Conservation (phyloP, 495 filamentous ascomycete species). For the Aspergillus hancockii region DNA sequence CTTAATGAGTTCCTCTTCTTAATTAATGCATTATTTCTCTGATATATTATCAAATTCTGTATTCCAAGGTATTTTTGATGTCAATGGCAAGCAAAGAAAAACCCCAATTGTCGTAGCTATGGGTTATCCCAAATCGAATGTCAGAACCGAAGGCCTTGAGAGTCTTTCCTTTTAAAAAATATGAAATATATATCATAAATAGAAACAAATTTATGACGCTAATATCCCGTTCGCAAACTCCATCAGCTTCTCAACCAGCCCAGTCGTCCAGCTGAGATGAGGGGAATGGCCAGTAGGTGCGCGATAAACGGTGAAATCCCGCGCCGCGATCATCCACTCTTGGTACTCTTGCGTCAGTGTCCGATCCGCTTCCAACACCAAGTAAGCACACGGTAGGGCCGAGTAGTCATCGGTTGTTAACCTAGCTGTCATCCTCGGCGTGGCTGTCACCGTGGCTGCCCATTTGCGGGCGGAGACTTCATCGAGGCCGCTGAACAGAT, state of each 20-base stretch:
- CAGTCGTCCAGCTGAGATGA: slow-evolving; percentile 29
- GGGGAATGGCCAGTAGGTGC: slow-evolving; percentile 29
- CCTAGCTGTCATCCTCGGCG: slow-evolving; percentile 23
- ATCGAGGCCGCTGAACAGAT: slow-evolving; percentile 30
- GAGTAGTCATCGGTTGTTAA: slow-evolving; percentile 37
- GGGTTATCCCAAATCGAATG: no score
- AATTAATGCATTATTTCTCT: no score
- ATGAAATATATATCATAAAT: no score
- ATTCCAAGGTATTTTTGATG: no score
- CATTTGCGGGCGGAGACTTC: slow-evolving; percentile 20
- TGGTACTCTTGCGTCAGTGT: slow-evolving; percentile 29
- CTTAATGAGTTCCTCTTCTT: no score
- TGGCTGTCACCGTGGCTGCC: slow-evolving; percentile 35
- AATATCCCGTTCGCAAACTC: slow-evolving; percentile 15
- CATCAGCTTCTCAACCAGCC: slow-evolving; percentile 20
- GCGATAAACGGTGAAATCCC: slow-evolving; percentile 26
- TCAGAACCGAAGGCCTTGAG: no score
- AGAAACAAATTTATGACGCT: no score
- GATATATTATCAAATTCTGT: no score
- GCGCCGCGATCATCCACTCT: slow-evolving; percentile 28
- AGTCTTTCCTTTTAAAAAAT: no score
- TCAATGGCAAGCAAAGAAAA: no score
- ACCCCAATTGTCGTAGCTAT: no score
- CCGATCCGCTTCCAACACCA: slow-evolving; percentile 30
- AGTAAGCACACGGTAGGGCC: slow-evolving; percentile 35